Conservation (phyloP, 139 green algal genomes). For the Chlamydomonas schloesseri region DNA sequence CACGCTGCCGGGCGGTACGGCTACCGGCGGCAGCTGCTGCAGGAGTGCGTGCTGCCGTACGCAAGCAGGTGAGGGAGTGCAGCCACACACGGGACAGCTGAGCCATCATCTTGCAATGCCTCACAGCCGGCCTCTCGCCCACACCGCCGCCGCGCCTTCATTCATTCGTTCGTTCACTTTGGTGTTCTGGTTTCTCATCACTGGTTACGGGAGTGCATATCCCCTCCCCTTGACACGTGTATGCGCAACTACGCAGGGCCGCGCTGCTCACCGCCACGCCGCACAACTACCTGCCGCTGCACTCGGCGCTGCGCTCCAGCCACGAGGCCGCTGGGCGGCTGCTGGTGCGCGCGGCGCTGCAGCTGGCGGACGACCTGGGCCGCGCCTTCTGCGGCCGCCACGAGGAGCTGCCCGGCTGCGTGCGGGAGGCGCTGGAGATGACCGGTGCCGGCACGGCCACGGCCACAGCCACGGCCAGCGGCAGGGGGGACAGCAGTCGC, state of each 20-base stretch:
- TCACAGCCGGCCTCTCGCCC: no score
- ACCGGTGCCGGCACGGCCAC: background rate
- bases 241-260: background rate
- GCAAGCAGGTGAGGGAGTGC: background rate
- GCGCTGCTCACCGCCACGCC: background rate
- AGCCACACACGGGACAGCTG: background rate
- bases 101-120: no score
- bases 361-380: background rate
- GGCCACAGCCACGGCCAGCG: no score
- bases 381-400: background rate
- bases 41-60: constrained; percentile 11
- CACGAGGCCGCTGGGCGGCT: background rate
- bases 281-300: constrained; percentile 11
- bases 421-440: background rate
- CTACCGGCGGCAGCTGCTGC: background rate
- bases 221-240: background rate
- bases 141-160: background rate
- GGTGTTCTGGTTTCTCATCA: background rate
- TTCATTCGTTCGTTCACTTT: background rate
- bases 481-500: no score
- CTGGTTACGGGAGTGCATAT: background rate
- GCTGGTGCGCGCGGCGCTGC: background rate
- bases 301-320: background rate
- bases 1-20: background rate
- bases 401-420: background rate